phyloP scores from a whole-genome alignment of 2,329 filamentous ascomycete genomes.

The Fusarium secorum region DNA sequence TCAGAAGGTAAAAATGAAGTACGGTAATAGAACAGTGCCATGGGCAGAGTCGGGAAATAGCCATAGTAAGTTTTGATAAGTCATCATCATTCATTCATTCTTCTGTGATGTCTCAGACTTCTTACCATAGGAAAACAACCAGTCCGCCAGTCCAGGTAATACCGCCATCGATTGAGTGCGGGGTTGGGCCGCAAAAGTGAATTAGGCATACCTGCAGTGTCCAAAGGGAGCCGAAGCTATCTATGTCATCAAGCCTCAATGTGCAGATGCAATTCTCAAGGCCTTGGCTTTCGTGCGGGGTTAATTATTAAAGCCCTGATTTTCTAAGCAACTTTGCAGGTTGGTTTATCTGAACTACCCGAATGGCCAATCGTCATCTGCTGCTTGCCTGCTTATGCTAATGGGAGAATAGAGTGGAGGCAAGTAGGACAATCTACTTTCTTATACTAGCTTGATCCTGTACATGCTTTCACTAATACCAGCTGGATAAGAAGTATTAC shows the following conservation, averaged over 20 bases:
- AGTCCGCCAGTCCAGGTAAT: neutral
- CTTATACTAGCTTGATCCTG: neutral
- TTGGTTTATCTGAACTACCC: no score
- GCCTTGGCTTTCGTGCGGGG: neutral
- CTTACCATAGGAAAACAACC: neutral
- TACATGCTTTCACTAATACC: neutral
- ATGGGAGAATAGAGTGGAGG: neutral
- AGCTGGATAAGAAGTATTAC: neutral
- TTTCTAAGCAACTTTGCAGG: neutral
- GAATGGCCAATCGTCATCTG: no score
- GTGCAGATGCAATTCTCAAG: neutral
- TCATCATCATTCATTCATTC: neutral
- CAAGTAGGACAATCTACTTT: neutral
- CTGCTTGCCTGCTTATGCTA: neutral
- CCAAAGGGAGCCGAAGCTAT: neutral
- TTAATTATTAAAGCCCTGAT: neutral
- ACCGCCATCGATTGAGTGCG: neutral
- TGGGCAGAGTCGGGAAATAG: neutral
- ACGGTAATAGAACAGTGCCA: neutral
- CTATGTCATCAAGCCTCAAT: neutral
- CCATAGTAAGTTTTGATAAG: neutral
- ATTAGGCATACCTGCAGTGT: neutral
- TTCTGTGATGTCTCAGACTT: neutral
- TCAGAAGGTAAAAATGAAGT: neutral
- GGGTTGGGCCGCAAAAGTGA: neutral